phyloP scores from a whole-genome alignment of 164 flowering plant species.

The Berberis thunbergii region DNA sequence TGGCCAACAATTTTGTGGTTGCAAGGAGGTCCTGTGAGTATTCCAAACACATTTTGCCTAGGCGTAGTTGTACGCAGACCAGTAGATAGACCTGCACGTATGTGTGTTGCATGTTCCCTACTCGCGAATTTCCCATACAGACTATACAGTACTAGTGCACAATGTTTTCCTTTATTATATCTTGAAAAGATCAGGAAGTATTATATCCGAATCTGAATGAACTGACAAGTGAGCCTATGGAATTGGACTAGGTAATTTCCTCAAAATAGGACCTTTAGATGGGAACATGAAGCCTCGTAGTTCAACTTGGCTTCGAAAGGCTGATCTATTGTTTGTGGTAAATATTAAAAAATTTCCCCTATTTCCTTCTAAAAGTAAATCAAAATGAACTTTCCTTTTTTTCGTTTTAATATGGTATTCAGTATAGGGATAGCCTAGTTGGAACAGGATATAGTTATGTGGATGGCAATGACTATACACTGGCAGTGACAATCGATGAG shows the following conservation, averaged over 20 bases:
- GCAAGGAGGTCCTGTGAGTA: conserved; percentile 12
- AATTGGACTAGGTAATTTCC: neutral
- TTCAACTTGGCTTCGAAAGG: conserved; percentile 52
- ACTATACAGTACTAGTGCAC: no score
- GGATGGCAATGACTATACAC: conserved; percentile 27
- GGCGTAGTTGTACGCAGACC: neutral
- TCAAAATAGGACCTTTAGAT: neutral
- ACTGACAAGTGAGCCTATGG: neutral
- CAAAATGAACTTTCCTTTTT: neutral
- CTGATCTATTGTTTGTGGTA: conserved; percentile 57
- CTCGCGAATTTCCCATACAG: no score
- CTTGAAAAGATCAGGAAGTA: neutral
- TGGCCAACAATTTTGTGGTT: conserved; percentile 50
- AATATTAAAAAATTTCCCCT: neutral
- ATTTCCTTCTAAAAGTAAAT: neutral
- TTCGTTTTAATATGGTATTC: conserved; percentile 1
- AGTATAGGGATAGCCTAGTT: conserved; percentile 70
- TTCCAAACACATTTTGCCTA: neutral
- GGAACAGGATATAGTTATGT: conserved; percentile 88
- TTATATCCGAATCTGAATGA: neutral
- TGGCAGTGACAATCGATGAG: conserved; percentile 58
- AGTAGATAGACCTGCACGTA: neutral
- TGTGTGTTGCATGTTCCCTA: no score
- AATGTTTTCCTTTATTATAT: no score
- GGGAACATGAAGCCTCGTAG: conserved; percentile 28